Base-by-base conservation (phyloP, 306 rosid genomes). In the Quercus dentata region DNA sequence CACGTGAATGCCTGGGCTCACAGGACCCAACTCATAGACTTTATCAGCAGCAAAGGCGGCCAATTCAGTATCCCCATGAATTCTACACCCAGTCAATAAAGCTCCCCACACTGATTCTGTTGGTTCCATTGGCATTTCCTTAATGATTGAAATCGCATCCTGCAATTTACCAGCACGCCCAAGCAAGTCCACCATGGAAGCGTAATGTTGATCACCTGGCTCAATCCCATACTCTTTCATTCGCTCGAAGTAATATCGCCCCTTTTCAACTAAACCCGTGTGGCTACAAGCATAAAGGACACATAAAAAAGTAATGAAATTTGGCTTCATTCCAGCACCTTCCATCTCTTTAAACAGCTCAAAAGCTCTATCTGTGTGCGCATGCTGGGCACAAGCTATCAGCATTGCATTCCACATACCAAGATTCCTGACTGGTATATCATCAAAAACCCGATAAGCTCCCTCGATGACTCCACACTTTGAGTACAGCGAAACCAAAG, bases 331-430 rank as follows among this genome's bases (percentile, higher is more conserved):
- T 78, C 94, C 96, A 25, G 59, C 83, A 77, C 77, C 74, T 74
- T 63, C 83, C 91, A 91, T 87, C 62, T 87, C 77, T 46, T 84
- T 82, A 69, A 95, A 91, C 56, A 91, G 69, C 67, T 85, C 86
- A 76, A 92, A 89, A 4, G 93, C 80, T 52, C 67, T 91, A 5
- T 74, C 71, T 1, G 92, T 87, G 57, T 91, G 96, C 0, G 93
- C 86, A 23, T 95, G 99, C 83, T 95, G 99, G 72, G 98, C 97
- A 65, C 90, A 90, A 0, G 90, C 95, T 51, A 92, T 87, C 56
- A 91, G 46, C 97, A 95, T 91, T 1, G 98, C 94, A 83, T 95
- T 95, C 98, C 99, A 95, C 88, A 90, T 76, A 5, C 99, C 98
- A 79, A 95, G 96, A 85, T 91, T 92, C 84, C 84, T 90, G 1